Base-by-base conservation (phyloP, 2,329 filamentous ascomycete genomes). In the Pseudogymnoascus sp. region DNA sequence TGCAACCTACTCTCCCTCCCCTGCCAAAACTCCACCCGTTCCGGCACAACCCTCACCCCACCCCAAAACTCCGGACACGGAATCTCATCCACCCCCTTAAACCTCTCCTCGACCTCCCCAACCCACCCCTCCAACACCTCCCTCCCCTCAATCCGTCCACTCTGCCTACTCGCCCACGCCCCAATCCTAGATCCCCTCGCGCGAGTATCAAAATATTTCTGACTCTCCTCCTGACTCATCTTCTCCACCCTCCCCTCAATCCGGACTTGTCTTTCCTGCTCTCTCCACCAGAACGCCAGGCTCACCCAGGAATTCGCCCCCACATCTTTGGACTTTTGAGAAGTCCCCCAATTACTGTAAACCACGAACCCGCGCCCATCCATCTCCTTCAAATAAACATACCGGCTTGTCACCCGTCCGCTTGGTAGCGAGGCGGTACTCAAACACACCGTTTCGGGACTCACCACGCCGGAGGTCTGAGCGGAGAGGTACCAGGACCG, bases 61-160 rank as follows among this genome's bases (percentile, higher is more conserved):
- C 95, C 95, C 95, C 95, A 99, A 75, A 96, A 97, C 8, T 90
- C 88, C 3, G 95, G 95, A 61, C 97, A 87, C 1, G 93, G 93
- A 68, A 99, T 96, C 64, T 90, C 78, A 28, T 96, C 90, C 68
- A 83, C 72, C 1, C 86, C 90, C 45, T 87, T 83, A 74, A 96
- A 99, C 69, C 79, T 82, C 75, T 83, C 78, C 79, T 96, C 90
- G 37, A 87, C 83, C 71, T 96, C 91, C 68, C 80, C 80, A 0
- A 98, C 92, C 81, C 88, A 87, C 37, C 80, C 78, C 73, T 96
- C 91, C 65, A 99, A 77, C 77, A 90, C 81, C 67, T 82, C 83
- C 60, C 93, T 81, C 3, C 89, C 90, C 76, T 78, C 76, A 64
- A 98, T 77, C 45, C 93, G 90, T 70, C 85, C 81, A 73, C 90